Base-by-base conservation (phyloP, 345 rosid genomes). In the Trapa incisa region DNA sequence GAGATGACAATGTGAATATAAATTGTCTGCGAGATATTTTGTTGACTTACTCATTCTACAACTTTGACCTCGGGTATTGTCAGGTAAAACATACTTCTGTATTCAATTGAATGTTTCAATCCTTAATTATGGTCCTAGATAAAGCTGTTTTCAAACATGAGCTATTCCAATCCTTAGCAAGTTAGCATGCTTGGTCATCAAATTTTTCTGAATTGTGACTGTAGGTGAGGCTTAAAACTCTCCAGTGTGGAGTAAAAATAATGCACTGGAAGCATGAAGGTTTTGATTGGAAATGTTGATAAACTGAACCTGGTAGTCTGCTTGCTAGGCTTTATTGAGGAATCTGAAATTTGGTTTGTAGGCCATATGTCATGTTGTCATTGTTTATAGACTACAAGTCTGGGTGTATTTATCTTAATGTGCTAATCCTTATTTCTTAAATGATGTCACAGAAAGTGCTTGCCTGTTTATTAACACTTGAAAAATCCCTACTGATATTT, bases 31-130 rank as follows among this genome's bases (percentile, higher is more conserved):
- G 82, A 68, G 94, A 95, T 84, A 86, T 89, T 82, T 77, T 91
- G 7, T 75, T 91, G 85, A 86, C 96, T 0, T 95, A 89, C 72
- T 95, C 96, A 65, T 91, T 95, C 80, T 95, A 91, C 81, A 91
- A 91, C 68, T 95, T 95, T 47, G 99, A 95, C 79, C 93, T 95
- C 54, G 96, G 99, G 67, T 95, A 95, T 80, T 91, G 99, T 80
- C 99, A 95, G 96, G 99, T 91, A 78, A 75, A 70, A 66, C 37
- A 70, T 67, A 62, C 15, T 58, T 37, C 63, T 32, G 38, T 10
- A 14, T 11, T 58, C 63, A 1, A 11, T 12, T 22, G 15, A 33
- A n/a, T 58, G 63, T 4, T 38, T 58, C 5, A 58, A 58, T 35
- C 15, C 9, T 32, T 8, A 10, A 33, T 35, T 6, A 6, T 11